These are phyloP conservation scores for Dioscorea alata DNA, from an alignment of 106 monocot species.

Conservation along the genomic window DNA sequence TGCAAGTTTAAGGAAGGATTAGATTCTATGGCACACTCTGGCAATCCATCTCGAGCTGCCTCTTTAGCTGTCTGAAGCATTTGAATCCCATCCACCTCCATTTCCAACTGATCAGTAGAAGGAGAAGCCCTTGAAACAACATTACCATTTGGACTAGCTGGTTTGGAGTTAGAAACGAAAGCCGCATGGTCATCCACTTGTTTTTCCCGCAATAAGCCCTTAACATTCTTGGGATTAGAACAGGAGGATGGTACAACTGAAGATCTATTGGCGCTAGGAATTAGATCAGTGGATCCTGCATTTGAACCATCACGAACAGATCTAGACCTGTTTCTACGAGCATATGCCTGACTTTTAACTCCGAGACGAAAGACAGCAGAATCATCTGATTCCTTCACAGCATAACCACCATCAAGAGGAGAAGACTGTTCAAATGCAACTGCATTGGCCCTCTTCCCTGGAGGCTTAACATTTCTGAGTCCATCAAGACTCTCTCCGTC, in stretches of 20 bases:
- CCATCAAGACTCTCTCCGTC: constrained; percentile 47
- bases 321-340: constrained; percentile 65
- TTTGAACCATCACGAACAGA: constrained; percentile 39
- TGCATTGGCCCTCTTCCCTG: constrained; percentile 38
- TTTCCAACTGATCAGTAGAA: constrained; percentile 27
- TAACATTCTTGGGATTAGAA: constrained; percentile 16
- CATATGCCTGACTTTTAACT: constrained; percentile 78
- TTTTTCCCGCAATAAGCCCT: constrained; percentile 17
- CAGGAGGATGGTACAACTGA: constrained; percentile 18
- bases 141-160: constrained; percentile 35
- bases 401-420: constrained; percentile 22
- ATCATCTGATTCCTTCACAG: constrained; percentile 63
- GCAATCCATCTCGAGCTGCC: constrained; percentile 5
- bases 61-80: constrained; percentile 2
- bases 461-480: constrained; percentile 31
- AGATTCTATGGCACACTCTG: background rate
- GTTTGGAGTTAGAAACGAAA: constrained; percentile 41
- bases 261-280: constrained; percentile 18
- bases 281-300: constrained; percentile 17
- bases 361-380: constrained; percentile 62
- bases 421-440: constrained; percentile 31
- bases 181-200: constrained; percentile 27
- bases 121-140: constrained; percentile 12
- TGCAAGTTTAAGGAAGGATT: constrained; percentile 18
- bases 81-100: constrained; percentile 25